Evolutionary conservation across 164 flowering plant genomes (phyloP), one percentile per base, ranked within the genome.

Genomic region (Protea cynaroides): DNA sequence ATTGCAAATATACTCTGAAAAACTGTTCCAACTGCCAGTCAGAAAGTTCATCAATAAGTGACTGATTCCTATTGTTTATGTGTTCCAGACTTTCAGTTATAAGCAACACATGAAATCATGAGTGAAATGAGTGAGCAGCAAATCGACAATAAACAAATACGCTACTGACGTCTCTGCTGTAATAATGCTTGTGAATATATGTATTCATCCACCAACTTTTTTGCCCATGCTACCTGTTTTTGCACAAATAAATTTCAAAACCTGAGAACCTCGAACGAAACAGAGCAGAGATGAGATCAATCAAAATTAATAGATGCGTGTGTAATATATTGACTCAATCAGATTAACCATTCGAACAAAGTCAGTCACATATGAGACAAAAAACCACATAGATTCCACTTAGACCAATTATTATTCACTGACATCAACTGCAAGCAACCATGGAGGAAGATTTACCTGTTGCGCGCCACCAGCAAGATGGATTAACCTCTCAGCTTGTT

Each of bases 161-260:
- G 9, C 8, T 40, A 40, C 8, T 1, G 14, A 40, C 46, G 13
- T 40, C 46, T 40, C 46, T 40, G 46, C 71, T 79, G 81, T 66
- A 73, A 79, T 51, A 79, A 65, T 75, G 78, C 54, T 74, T 91
- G 92, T 67, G 94, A 81, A 64, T 84, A 76, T 37, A 89, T 75
- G 78, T 86, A 92, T 58, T 85, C 95, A 71, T 84, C 90, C 25
- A 89, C 83, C 75, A 84, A 78, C 69, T 81, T 81, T 68, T 77
- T 88, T 34, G 97, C 97, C 69, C 78, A 65, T 53, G 87, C 86
- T 18, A 89, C 96, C 97, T 91, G 83, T 46, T 61, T 62, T 40
- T 40, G 46, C 47, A 24, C 68, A 68, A 64, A 15, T 62, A 17
- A 62, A 21, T 34, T n/a, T 14, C 14, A 65, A 25, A 21, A n/a